Conservation (phyloP, 2,329 filamentous ascomycete genomes). For the Aspergillus phoenicis region DNA sequence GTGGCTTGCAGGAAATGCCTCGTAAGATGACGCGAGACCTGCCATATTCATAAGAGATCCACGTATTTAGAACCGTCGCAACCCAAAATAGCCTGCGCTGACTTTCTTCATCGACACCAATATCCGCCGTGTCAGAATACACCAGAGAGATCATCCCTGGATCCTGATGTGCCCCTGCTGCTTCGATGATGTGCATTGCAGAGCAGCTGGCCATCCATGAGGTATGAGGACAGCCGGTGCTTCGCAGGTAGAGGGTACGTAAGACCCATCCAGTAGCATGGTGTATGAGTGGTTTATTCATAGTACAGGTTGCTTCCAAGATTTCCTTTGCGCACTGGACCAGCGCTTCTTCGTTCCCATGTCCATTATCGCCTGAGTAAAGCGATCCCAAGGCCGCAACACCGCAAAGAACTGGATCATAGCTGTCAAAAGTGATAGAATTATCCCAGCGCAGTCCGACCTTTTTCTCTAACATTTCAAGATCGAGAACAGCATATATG, state of each 20-base stretch:
- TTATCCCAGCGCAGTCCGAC: slow-evolving; percentile 11
- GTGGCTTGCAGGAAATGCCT: slow-evolving; percentile 14
- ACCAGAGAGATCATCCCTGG: slow-evolving; percentile 11
- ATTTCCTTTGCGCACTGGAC: not conserved
- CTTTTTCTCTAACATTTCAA: slow-evolving; percentile 19
- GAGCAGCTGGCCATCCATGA: slow-evolving; percentile 58
- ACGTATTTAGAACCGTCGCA: slow-evolving; percentile 22
- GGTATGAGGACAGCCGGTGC: slow-evolving; percentile 55
- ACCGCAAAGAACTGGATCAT: not conserved
- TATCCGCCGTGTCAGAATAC: slow-evolving; percentile 17
- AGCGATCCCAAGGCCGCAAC: not conserved
- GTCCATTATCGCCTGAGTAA: not conserved
- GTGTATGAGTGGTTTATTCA: slow-evolving; percentile 26
- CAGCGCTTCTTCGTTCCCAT: not conserved
- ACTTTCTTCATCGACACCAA: slow-evolving; percentile 8
- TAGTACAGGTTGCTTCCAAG: slow-evolving; percentile 12
- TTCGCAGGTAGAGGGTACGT: slow-evolving; percentile 55
- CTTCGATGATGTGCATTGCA: slow-evolving; percentile 61
- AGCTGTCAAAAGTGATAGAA: not conserved
- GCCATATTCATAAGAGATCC: slow-evolving; percentile 25
- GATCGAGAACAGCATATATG: slow-evolving; percentile 53
- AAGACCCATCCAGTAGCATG: slow-evolving; percentile 51
- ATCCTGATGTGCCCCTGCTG: slow-evolving; percentile 38
- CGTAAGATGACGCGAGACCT: slow-evolving; percentile 18
- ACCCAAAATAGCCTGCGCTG: slow-evolving; percentile 19